Base-by-base conservation (phyloP, 208 protist genomes). In the Trypanosoma melophagium region DNA sequence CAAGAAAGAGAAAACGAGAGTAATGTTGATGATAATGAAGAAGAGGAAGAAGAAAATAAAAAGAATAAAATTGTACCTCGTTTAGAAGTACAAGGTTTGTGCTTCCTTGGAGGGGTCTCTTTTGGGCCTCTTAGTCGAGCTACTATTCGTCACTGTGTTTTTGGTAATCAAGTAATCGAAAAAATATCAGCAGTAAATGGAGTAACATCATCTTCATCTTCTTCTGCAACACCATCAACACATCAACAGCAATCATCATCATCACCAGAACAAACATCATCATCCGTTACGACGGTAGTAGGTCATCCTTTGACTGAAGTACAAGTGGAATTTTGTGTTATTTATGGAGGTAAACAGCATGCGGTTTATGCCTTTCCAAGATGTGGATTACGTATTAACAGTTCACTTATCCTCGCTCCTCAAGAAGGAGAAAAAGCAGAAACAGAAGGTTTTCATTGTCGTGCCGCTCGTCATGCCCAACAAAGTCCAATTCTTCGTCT, bases 291-390 rank as follows among this genome's bases (percentile, higher is more conserved):
- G n/a, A 87, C 85, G 2, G 17, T 94, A 52, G 72, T 78, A 24
- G 77, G 74, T 1, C 82, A 85, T 40, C 74, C 88, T 22, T 74
- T 94, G 24, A 75, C 76, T 7, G 83, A 88, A 65, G 81, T 76
- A 16, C 14, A 70, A 10, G 51, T 91, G 21, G 74, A 83, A 24
- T 77, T 81, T 63, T 90, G 76, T 56, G 44, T 94, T 28, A 66
- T 94, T 42, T 94, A 83, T 59, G 88, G 88, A 51, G 71, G 81
- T 61, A 52, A 53, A 19, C 50, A 82, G 52, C 80, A 94, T 61
- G 85, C 71, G 21, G 28, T 94, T 3, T 94, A 94, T 74, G 88
- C 88, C 35, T 94, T 79, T 65, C 88, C 88, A 7, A 80, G 83
- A 55, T 78, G 76, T 42, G 60, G 75, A 5, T 52, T 89, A 8